Base-by-base conservation (phyloP, 2,329 filamentous ascomycete genomes). In the Botrytis medusae region DNA sequence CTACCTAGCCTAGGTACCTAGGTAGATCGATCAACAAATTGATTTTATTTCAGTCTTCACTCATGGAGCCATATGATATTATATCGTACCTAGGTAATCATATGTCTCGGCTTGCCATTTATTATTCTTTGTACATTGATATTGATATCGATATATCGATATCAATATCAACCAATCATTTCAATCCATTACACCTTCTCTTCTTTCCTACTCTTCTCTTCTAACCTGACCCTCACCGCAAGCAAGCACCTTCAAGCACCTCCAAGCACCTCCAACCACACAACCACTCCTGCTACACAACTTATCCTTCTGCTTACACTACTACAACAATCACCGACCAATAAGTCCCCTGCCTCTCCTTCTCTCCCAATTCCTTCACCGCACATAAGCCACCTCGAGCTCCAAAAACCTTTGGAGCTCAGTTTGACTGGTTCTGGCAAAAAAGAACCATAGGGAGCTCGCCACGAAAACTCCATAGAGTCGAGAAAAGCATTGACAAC, bases 331-430 rank as follows among this genome's bases (percentile, higher is more conserved):
- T 4, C 29, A 37, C 20, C 64, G 16, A 68, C 22, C 48, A 68
- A 48, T 54, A 37, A n/a, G 18, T 54, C 46, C n/a, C 22, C 8
- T 9, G 25, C 4, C 4, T 20, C n/a, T 7, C 44, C 22, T 40
- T 68, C 64, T 46, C n/a, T 37, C 29, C 46, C 16, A 8, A 57
- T 18, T 71, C 67, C 69, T 75, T 46, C 77, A 77, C 76, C 72
- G 67, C 59, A 72, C 77, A 46, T 74, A 74, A 68, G 78, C 79
- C 54, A 76, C 74, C n/a, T 77, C 78, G 63, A 76, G 78, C 63
- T 72, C 75, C 25, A 65, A 8, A 74, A 2, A 2, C 8, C n/a
- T 46, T 22, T 7, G 61, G 40, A 22, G 14, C 40, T 22, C 61
- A 18, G 4, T 42, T 64, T 64, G 61, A 46, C 61, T 64, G 61